Percentiles rank a stretch among this genome's conserved stretches.
phyloP scores from a whole-genome alignment of 495 filamentous ascomycete genomes.

The Trichoderma orchidacearum region DNA sequence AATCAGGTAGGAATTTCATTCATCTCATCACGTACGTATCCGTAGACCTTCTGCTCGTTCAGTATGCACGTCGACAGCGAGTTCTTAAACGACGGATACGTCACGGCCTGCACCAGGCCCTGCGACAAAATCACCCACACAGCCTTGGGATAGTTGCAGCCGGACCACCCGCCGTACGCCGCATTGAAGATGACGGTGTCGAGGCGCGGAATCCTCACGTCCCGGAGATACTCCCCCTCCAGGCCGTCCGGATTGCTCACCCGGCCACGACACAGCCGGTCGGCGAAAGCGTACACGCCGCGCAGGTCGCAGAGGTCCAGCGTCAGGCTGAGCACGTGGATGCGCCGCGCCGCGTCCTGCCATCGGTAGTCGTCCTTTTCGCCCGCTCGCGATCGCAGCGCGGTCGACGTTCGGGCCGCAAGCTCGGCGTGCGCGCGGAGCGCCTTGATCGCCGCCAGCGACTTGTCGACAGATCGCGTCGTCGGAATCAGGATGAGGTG shows the following conservation, averaged over 20 bases:
- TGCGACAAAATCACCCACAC: slow-evolving; percentile 42
- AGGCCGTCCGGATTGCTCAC: slow-evolving; percentile 24
- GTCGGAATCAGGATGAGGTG: slow-evolving; percentile 54
- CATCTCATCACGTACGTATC: slow-evolving; percentile 1
- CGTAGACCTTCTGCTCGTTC: slow-evolving; percentile 2
- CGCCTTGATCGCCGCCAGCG: slow-evolving; percentile 38
- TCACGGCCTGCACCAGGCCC: slow-evolving; percentile 53
- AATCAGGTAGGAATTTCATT: slow-evolving; percentile 5
- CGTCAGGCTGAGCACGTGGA: slow-evolving; percentile 41
- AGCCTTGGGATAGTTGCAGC: slow-evolving; percentile 57
- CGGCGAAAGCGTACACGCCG: slow-evolving; percentile 31
- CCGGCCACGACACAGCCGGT: slow-evolving; percentile 33
- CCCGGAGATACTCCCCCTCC: slow-evolving; percentile 19
- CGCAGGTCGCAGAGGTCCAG: slow-evolving; percentile 41
- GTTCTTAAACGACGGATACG: slow-evolving; percentile 68
- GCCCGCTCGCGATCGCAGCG: slow-evolving; percentile 10
- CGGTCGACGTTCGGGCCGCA: slow-evolving; percentile 20
- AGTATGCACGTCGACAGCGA: slow-evolving; percentile 23
- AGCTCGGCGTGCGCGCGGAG: slow-evolving; percentile 39
- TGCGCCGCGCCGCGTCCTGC: slow-evolving; percentile 26
- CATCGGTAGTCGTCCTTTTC: slow-evolving; percentile 22
- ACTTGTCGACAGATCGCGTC: slow-evolving; percentile 48
- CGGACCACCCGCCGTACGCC: slow-evolving; percentile 73
- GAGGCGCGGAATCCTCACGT: slow-evolving; percentile 49
- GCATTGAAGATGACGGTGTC: slow-evolving; percentile 80